Percentiles rank a stretch among this genome's conserved stretches.
These are phyloP conservation scores for Juglanconis sp. DNA, from an alignment of 2,329 filamentous ascomycete genomes.

Conservation along the genomic window DNA sequence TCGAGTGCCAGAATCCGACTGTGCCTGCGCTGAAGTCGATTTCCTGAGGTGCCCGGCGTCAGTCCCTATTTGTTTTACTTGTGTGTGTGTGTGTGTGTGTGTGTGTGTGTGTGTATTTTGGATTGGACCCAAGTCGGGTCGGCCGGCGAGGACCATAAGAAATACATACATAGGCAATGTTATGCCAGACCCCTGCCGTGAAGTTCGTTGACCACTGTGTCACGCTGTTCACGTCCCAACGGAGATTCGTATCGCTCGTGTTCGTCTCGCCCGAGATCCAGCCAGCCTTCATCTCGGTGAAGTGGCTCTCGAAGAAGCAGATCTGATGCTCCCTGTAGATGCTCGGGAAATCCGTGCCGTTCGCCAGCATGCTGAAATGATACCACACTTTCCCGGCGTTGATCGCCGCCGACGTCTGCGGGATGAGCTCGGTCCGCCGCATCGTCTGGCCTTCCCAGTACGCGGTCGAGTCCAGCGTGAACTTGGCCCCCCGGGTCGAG, in stretches of 20 bases:
- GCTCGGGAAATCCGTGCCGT: slow-evolving; percentile 53
- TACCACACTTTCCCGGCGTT: slow-evolving; percentile 62
- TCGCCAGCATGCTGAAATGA: slow-evolving; percentile 62
- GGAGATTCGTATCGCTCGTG: slow-evolving; percentile 45
- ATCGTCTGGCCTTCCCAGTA: slow-evolving; percentile 68
- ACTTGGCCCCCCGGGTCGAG: slow-evolving; percentile 57
- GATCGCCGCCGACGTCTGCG: slow-evolving; percentile 54
- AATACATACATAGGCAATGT: slow-evolving; percentile 27
- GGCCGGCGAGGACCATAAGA: too few species aligned
- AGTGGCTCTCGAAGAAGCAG: slow-evolving; percentile 60
- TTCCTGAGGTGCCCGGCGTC: slow-evolving; percentile 54
- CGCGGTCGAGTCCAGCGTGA: slow-evolving; percentile 57
- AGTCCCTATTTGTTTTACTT: too few species aligned
- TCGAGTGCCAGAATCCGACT: slow-evolving; percentile 66
- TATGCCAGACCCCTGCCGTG: slow-evolving; percentile 63
- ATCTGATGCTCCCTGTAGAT: slow-evolving; percentile 61
- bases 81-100: too few species aligned
- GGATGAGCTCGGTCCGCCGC: slow-evolving; percentile 68
- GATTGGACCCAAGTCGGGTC: too few species aligned
- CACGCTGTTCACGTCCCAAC: slow-evolving; percentile 57
- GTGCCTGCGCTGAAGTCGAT: slow-evolving; percentile 61
- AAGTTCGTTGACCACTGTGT: slow-evolving; percentile 52
- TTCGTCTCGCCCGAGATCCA: slow-evolving; percentile 42
- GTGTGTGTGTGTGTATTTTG: too few species aligned
- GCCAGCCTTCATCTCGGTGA: slow-evolving; percentile 68